Conservation (phyloP, 2,329 filamentous ascomycete genomes). For the Sporothrix phasma region DNA sequence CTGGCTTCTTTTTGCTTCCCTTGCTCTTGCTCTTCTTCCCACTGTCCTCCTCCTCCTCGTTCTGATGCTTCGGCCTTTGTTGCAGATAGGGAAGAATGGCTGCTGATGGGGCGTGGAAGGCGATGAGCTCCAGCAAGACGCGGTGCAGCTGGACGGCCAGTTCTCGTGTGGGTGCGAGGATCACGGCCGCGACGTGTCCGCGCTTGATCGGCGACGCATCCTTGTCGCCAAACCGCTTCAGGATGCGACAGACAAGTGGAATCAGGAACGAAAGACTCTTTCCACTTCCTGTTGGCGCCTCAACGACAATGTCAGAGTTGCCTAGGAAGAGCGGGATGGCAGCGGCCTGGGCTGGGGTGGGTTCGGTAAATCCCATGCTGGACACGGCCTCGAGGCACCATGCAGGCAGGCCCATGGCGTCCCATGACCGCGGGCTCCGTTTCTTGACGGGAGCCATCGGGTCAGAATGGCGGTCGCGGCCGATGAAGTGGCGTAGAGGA, state of each 20-base stretch:
- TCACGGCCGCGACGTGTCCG: constrained; percentile 81
- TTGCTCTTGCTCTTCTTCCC: constrained; percentile 20
- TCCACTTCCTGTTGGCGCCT: constrained; percentile 66
- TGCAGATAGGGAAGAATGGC: constrained; percentile 47
- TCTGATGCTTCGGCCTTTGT: constrained; percentile 20
- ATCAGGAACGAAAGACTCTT: constrained; percentile 79
- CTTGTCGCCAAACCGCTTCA: constrained; percentile 42
- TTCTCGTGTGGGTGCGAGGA: constrained; percentile 89
- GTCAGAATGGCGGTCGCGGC: neutral
- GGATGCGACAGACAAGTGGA: constrained; percentile 69
- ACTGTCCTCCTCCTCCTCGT: neutral
- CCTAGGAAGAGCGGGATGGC: constrained; percentile 80
- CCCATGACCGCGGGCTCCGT: constrained; percentile 50
- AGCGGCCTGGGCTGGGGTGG: constrained; percentile 86
- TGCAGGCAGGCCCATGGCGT: constrained; percentile 58
- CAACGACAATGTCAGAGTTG: constrained; percentile 87
- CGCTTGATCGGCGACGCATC: constrained; percentile 60
- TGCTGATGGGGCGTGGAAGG: constrained; percentile 74
- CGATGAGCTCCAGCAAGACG: constrained; percentile 65
- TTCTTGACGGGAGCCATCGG: constrained; percentile 26
- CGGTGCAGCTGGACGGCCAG: constrained; percentile 82
- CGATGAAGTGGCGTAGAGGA: neutral
- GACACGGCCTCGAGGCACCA: constrained; percentile 81
- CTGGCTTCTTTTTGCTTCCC: constrained; percentile 31
- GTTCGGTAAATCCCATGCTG: constrained; percentile 64